These are phyloP conservation scores for Penicillium sp. DNA, from an alignment of 2,329 filamentous ascomycete genomes.

Conservation along the genomic window DNA sequence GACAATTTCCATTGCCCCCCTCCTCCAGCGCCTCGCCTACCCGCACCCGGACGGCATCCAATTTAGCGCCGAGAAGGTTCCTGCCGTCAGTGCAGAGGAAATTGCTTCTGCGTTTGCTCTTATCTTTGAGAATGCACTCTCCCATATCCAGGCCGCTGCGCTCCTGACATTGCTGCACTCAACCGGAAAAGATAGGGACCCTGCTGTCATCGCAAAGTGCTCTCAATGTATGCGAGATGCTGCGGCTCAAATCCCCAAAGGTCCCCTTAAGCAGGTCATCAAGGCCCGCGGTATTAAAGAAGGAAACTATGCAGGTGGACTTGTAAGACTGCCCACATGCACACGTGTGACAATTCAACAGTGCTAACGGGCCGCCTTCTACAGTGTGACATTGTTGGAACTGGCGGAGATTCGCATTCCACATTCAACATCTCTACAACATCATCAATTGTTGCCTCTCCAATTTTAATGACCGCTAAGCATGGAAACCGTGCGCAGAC, in stretches of 20 bases:
- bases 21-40: conserved; percentile 51
- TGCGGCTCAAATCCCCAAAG: conserved; percentile 69
- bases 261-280: conserved; percentile 63
- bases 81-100: conserved; percentile 75
- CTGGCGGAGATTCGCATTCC: conserved; percentile 92
- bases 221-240: conserved; percentile 82
- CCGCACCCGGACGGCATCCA: conserved; percentile 46
- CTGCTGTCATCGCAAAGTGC: conserved; percentile 84
- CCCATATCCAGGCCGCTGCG: conserved; percentile 83
- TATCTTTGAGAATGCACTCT: conserved; percentile 88
- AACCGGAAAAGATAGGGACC: conserved; percentile 77
- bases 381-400: conserved; percentile 93
- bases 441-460: conserved; percentile 85
- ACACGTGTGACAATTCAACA: background rate
- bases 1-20: conserved; percentile 49
- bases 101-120: conserved; percentile 87
- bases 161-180: conserved; percentile 91
- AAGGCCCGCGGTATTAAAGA: conserved; percentile 62
- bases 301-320: conserved; percentile 76
- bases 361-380: background rate
- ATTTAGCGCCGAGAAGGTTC: conserved; percentile 73
- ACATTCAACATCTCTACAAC: conserved; percentile 99
- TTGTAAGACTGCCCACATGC: conserved; percentile 60
- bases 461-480: conserved; percentile 83
- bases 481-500: conserved; percentile 96